Evolutionary conservation across 352 stramenopile genomes (phyloP).

Genomic region (Globisporangium viniferum): DNA sequence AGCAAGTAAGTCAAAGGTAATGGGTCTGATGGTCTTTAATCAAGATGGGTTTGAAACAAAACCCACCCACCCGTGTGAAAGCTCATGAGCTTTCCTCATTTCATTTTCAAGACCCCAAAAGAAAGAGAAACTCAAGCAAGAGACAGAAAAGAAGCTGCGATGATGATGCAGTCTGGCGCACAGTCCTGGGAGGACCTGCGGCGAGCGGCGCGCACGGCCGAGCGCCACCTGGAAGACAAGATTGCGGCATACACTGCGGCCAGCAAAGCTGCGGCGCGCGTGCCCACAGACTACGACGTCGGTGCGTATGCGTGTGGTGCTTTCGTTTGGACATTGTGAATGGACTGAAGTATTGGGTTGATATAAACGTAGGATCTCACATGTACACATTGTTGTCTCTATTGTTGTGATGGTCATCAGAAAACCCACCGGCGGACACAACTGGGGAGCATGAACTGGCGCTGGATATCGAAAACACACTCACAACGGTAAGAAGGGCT

Average conservation of each 20-base stretch:
- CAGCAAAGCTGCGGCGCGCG: slow-evolving; percentile 46
- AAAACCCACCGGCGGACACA: slow-evolving; percentile 61
- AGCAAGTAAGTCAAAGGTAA: not conserved
- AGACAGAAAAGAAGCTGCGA: slow-evolving; percentile 21
- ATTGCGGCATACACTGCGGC: slow-evolving; percentile 64
- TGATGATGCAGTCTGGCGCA: slow-evolving; percentile 45
- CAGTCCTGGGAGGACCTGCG: slow-evolving; percentile 79
- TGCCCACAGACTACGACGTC: slow-evolving; percentile 49
- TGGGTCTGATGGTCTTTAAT: not conserved
- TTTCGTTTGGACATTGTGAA: not conserved
- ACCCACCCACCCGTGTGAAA: not conserved
- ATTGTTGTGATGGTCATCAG: slow-evolving; percentile 17
- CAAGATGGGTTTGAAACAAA: not conserved
- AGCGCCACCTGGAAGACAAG: slow-evolving; percentile 81
- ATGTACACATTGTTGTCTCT: not conserved
- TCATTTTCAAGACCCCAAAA: not conserved
- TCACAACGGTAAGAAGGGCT: slow-evolving; percentile 41
- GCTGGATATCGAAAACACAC: slow-evolving; percentile 74
- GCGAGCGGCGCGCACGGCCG: slow-evolving; percentile 58
- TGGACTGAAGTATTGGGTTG: not conserved
- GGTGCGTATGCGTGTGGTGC: slow-evolving; percentile 26
- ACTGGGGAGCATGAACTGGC: slow-evolving; percentile 61
- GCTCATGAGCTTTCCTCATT: not conserved
- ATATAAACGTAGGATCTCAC: not conserved
- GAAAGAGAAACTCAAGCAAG: not conserved